Percentiles rank a stretch among this genome's conserved stretches.
Conservation (phyloP, 768 basidiomycete species). For the Kwoniella shandongensis region DNA sequence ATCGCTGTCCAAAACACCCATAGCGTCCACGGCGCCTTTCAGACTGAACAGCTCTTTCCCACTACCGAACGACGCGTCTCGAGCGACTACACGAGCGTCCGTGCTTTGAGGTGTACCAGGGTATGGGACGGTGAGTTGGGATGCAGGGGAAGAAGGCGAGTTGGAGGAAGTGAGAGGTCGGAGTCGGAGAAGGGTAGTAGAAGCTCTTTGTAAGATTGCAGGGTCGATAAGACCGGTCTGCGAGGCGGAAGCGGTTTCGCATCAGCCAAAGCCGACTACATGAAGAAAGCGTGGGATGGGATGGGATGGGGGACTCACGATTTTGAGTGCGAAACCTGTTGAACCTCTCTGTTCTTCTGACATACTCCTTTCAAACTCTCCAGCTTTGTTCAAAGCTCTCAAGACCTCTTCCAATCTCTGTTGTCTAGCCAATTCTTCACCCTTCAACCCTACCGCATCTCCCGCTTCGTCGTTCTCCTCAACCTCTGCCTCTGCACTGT, state of each 20-base stretch:
- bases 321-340: conserved; percentile 67
- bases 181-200: conserved; percentile 49
- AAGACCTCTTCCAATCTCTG: conserved; percentile 73
- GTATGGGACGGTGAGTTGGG: conserved; percentile 49
- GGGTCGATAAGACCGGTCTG: conserved; percentile 51
- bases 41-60: conserved; percentile 29
- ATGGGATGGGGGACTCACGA: too few relatives aligned
- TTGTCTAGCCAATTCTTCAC: conserved; percentile 58
- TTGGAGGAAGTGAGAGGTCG: conserved; percentile 38
- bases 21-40: conserved; percentile 30
- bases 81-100: conserved; percentile 62
- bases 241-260: background rate
- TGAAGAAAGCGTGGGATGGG: too few relatives aligned
- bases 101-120: conserved; percentile 30
- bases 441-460: conserved; percentile 21
- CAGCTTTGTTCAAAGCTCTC: conserved; percentile 72
- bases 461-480: conserved; percentile 59
- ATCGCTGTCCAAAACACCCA: conserved; percentile 43
- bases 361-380: conserved; percentile 69
- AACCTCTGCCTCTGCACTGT: conserved; percentile 82
- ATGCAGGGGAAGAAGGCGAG: conserved; percentile 27
- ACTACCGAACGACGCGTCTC: conserved; percentile 46
- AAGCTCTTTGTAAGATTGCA: conserved; percentile 49
- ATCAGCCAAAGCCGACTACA: background rate
- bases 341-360: conserved; percentile 60